Evolutionary conservation across 441 rosid genomes (phyloP), one percentile per base, ranked within the genome.

Genomic region (Gossypium aridum): DNA sequence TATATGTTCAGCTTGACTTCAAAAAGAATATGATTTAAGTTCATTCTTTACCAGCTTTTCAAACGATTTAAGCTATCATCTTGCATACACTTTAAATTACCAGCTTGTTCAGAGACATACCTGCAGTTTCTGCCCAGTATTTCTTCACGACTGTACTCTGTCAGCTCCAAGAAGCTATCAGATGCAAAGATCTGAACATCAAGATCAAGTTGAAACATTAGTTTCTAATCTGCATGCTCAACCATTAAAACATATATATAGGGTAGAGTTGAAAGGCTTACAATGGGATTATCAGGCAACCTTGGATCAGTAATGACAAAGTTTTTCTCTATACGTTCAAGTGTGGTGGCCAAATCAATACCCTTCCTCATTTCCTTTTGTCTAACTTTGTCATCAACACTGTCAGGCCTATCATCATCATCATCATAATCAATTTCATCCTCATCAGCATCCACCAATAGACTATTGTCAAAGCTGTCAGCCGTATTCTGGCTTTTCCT

Each of bases 241-340:
- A 49, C 16, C 55, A 49, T 49, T 49, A 49, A 49, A 49, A 49
- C 7, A 49, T 4, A 49, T 37, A 37, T 7, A 12, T 64, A 19
- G 4, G 20, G 22, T 26, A 70, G 7, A 37, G 45, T 37, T 2
- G 14, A 10, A 54, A 72, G 69, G 66, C 96, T 90, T 91, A 96
- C 99, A 74, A 96, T 96, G 82, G 99, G 99, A 81, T 92, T 92
- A 80, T 96, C 99, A 16, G 99, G 98, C 65, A 96, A 89, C 80
- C 99, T 83, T 51, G 98, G 99, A 88, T 96, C 99, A 7, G 98
- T 92, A 57, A 96, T 92, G 85, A 96, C 99, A 75, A 96, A 96
- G 75, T 96, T 96, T 74, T 96, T 96, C 92, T 96, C 99, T 9
- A 96, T 96, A 81, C 99, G 98, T 80, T 96, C 99, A 2, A 96